Conservation (phyloP, 257 asterid species). For the Solanum ossicruentum region DNA sequence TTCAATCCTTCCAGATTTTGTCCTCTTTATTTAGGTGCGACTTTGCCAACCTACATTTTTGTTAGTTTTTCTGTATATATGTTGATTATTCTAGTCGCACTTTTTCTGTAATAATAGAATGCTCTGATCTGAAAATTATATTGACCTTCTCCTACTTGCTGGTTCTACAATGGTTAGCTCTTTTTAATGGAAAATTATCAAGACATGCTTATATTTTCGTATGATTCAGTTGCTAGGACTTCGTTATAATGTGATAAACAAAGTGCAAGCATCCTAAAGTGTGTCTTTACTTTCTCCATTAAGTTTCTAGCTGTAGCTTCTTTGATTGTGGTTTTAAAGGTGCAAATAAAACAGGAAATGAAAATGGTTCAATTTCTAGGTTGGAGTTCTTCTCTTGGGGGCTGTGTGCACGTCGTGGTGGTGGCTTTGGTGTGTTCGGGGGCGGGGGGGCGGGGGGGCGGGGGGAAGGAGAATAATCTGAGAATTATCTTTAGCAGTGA, state of each 20-base stretch:
- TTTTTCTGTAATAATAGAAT: neutral
- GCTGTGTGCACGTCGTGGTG: too few species aligned
- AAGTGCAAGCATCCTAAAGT: neutral
- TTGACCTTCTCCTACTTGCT: neutral
- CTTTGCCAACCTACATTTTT: neutral
- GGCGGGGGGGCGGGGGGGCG: neutral
- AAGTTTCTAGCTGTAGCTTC: neutral
- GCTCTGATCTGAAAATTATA: neutral
- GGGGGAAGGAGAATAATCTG: neutral
- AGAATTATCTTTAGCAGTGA: neutral
- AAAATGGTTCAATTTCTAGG: neutral
- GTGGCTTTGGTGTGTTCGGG: too few species aligned
- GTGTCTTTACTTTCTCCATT: neutral
- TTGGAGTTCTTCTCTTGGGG: neutral
- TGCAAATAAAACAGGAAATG: neutral
- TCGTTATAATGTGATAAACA: neutral
- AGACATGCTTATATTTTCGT: neutral
- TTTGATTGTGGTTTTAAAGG: neutral
- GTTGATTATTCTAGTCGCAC: neutral
- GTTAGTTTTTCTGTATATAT: neutral
- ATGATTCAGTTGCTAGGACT: neutral
- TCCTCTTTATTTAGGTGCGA: neutral
- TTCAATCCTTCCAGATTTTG: neutral
- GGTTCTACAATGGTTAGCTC: neutral
- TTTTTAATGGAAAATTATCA: neutral